Evolutionary conservation across 2,329 filamentous ascomycete genomes (phyloP), one percentile per base, ranked within the genome.

Genomic region (Fragosphaeria purpurea): DNA sequence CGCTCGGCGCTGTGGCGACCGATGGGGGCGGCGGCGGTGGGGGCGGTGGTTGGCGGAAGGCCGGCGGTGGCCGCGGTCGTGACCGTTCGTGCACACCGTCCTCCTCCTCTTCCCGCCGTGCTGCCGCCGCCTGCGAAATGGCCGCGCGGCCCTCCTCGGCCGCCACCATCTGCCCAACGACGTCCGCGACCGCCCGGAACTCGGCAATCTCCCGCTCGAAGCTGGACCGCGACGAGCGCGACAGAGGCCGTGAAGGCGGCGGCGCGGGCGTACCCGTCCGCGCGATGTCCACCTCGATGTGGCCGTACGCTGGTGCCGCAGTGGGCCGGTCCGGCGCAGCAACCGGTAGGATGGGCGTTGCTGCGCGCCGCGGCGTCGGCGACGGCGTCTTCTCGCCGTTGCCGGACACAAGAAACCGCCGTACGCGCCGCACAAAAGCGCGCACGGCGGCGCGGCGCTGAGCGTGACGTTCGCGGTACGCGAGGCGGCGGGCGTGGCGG

Each of bases 171-270:
- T 70, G 67, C 41, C 68, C 68, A 0, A 77, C 70, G 43, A 74
- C 63, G 6, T 65, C 64, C 6, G 71, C 72, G 2, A 68, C 73
- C 47, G 66, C 65, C 2, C 73, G 67, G 60, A 77, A 72, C 46
- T 69, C 64, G 4, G 71, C 68, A 55, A 77, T 67, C 57, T 75
- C 73, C 56, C 74, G 67, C 55, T 73, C 70, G 67, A 76, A 71
- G 4, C 69, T 69, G 9, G 57, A 47, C 46, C 47, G 62, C 59
- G 35, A 59, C 60, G n/a, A 47, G 42, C 41, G 41, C 22, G 39
- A 22, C 22, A 22, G 22, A 22, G 22, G 32, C 13, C 39, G 39
- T 4, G 46, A 13, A 6, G 34, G 13, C 32, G 33, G 37, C 44
- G 38, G 34, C 44, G 34, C 32, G 35, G 47, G 22, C 22, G 22